Evolutionary conservation across 805 yeast genomes (phyloP), one percentile per base, ranked within the genome.

Genomic region (Cyberlindnera xylosilytica): DNA sequence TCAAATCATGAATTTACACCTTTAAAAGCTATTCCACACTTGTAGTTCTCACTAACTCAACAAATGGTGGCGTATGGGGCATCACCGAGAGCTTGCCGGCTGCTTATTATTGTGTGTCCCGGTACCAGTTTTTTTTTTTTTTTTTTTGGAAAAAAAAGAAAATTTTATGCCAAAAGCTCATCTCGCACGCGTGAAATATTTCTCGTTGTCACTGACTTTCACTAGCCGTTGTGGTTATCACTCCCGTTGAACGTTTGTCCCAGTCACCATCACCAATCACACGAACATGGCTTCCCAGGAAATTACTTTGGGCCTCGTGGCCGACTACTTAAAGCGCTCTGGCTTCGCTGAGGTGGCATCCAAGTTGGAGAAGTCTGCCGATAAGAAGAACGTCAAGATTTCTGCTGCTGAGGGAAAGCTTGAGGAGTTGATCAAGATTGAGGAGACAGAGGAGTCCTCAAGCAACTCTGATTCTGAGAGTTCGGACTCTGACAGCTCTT

Each of bases 251-350:
- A n/a, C n/a, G n/a, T n/a, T n/a, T n/a, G n/a, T n/a, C n/a, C n/a
- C 16, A 10, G n/a, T n/a, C n/a, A 12, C 16, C n/a, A 12, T 27
- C 16, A 27, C 7, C 7, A 8, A 8, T 22, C 24, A 22, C 7
- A 10, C 30, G 30, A 12, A n/a, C 16, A 56, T 56, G 61, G 47
- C 49, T 23, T 51, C 58, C n/a, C 48, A 53, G 39, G 49, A 46
- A 20, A 42, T 36, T 24, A 36, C 49, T 4, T 40, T 57, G 16
- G 49, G 52, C 1, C 45, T 56, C 13, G 46, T 57, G 17, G 38
- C 48, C 16, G 60, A 50, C 37, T 57, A 54, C 28, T 36, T 57
- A 29, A 44, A 49, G 26, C 55, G 56, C 45, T 42, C 53, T 36
- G 49, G 52, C 30, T 47, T 49, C 27, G 31, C 38, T 4, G 43